A percentile compares a stretch with the other conserved stretches of the same genome.
phyloP scores from a whole-genome alignment of 2,329 filamentous ascomycete genomes.

The Coniochaeta sp. region DNA sequence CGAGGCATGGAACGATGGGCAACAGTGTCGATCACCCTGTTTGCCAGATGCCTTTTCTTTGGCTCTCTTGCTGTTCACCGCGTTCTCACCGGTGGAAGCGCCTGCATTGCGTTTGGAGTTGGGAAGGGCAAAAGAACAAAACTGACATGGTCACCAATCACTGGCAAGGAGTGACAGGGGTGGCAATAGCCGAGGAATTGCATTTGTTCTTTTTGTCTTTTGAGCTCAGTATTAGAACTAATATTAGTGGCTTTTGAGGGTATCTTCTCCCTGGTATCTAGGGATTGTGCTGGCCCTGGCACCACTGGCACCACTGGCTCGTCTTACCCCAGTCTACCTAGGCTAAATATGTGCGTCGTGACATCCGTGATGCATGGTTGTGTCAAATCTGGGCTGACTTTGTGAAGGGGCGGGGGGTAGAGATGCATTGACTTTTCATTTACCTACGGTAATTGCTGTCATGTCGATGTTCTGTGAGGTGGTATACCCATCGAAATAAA shows the following conservation, averaged over 20 bases:
- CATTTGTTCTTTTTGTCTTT: background rate
- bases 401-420: too few species aligned
- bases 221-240: background rate
- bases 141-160: slow-evolving; percentile 1
- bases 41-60: background rate
- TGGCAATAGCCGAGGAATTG: background rate
- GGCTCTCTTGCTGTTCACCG: background rate
- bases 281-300: too few species aligned
- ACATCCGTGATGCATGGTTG: too few species aligned
- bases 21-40: background rate
- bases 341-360: background rate
- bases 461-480: too few species aligned
- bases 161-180: background rate
- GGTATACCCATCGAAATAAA: too few species aligned
- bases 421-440: too few species aligned
- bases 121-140: slow-evolving; percentile 15
- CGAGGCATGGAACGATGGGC: background rate
- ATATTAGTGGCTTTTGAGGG: background rate
- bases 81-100: background rate
- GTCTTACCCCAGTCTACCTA: background rate
- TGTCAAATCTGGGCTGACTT: too few species aligned
- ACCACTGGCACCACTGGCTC: background rate
- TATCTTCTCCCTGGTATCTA: too few species aligned
- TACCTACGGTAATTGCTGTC: too few species aligned
- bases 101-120: slow-evolving; percentile 20